Percentiles rank a stretch among this genome's conserved stretches.
Evolutionary conservation across 352 stramenopile species (phyloP).

Genomic region (Phytopythium litorale): DNA sequence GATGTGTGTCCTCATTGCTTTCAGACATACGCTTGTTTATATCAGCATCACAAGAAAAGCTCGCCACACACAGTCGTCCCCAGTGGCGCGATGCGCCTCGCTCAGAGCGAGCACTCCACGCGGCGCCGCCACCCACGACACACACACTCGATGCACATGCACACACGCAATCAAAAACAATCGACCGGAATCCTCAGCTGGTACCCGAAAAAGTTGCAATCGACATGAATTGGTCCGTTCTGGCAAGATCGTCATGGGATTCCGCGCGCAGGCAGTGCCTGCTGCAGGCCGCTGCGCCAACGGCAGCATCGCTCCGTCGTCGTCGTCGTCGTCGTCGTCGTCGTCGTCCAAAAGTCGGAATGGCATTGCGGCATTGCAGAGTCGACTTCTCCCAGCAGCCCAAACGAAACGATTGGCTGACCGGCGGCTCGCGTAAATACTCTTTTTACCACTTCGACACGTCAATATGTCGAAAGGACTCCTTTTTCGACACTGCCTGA

Average conservation of each 20-base stretch:
- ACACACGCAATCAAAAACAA: slow-evolving; percentile 11
- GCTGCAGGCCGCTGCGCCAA: background rate
- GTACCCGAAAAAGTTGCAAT: slow-evolving; percentile 89
- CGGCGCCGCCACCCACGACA: background rate
- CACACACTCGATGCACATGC: background rate
- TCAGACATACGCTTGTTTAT: slow-evolving; percentile 90
- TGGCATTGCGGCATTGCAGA: background rate
- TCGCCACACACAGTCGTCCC: slow-evolving; percentile 9
- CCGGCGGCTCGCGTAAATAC: background rate
- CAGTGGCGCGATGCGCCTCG: background rate
- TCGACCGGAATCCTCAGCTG: slow-evolving; percentile 65
- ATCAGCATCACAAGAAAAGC: slow-evolving; percentile 54
- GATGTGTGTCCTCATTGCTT: slow-evolving; percentile 59
- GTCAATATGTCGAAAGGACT: too few species aligned
- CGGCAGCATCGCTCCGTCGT: background rate
- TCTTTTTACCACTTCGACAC: background rate
- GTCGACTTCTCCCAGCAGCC: background rate
- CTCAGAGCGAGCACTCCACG: background rate
- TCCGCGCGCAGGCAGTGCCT: slow-evolving; percentile 1
- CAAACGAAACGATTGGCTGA: slow-evolving; percentile 1
- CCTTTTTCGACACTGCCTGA: too few species aligned
- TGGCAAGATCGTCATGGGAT: slow-evolving; percentile 75
- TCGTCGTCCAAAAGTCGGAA: background rate
- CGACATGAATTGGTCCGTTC: slow-evolving; percentile 88
- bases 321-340: background rate